Evolutionary conservation across 306 rosid genomes (phyloP), one percentile per base, ranked within the genome.

Genomic region (Ochetophila trinervis): DNA sequence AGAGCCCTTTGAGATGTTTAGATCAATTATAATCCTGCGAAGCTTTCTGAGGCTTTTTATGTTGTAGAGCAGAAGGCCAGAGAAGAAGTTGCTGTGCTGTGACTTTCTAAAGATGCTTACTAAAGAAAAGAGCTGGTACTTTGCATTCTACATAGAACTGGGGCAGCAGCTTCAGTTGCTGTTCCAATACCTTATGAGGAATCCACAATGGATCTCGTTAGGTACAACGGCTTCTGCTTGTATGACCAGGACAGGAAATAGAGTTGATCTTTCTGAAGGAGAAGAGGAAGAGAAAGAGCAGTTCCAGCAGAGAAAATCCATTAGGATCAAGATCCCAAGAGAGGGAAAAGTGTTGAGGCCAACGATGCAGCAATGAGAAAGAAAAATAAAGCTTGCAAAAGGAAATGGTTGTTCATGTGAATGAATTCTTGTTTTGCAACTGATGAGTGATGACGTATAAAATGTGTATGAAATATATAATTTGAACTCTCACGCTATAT

Each of bases 401-500:
- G 57, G 95, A 87, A 76, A 87, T 84, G 67, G 95, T 87, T 78
- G 95, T 90, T 49, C 95, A 85, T 71, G 95, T 88, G 90, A 18
- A 84, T 87, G 34, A 68, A 82, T 5, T 84, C 94, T 44, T 88
- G 90, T 34, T 87, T 87, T 78, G 83, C 82, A 51, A 78, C 70
- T 10, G 90, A 87, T 80, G 94, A 78, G 68, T 10, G 90, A 87
- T 80, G 94, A 84, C 70, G 90, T 82, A 58, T 87, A 87, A 71
- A 87, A 87, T 80, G 87, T 87, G 45, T 87, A 87, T 70, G 90
- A 87, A 27, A 27, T 27, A 27, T 27, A 27, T 27, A 27, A 1
- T 27, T 27, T 27, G 32, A 27, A 27, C 32, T 27, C 32, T 27
- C 32, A n/a, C n/a, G n/a, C n/a, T 27, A 27, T 1, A 2, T 27